Conservation (phyloP, 495 filamentous ascomycete species). For the Penicillium parvum region DNA sequence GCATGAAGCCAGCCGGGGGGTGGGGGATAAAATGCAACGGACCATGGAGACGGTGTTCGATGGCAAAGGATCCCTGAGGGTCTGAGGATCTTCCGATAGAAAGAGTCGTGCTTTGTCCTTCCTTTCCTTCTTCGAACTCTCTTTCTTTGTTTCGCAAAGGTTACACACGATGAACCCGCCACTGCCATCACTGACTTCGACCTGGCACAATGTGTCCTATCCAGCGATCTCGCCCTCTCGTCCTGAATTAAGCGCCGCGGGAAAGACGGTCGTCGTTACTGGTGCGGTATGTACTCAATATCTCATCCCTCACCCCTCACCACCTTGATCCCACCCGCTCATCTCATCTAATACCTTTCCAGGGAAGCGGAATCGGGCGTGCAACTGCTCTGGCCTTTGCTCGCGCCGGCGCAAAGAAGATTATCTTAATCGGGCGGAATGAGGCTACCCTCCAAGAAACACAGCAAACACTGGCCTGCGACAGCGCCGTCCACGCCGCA, state of each 20-base stretch:
- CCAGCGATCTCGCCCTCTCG: slow-evolving; percentile 35
- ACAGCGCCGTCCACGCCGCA: slow-evolving; percentile 3
- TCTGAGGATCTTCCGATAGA: too few relatives aligned
- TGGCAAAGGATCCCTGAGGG: too few relatives aligned
- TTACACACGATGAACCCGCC: slow-evolving; percentile 18
- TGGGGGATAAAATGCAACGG: too few relatives aligned
- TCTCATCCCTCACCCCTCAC: not conserved
- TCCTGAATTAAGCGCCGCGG: slow-evolving; percentile 35
- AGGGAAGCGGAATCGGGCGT: slow-evolving; percentile 34
- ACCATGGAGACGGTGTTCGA: too few relatives aligned
- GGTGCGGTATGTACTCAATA: slow-evolving; percentile 28
- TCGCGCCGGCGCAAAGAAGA: slow-evolving; percentile 28
- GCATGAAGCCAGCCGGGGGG: too few relatives aligned
- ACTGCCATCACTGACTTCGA: slow-evolving; percentile 21
- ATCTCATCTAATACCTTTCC: slow-evolving; percentile 9
- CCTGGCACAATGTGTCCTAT: slow-evolving; percentile 40
- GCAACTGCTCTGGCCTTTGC: slow-evolving; percentile 38
- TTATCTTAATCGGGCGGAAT: slow-evolving; percentile 34
- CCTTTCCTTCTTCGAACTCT: not conserved
- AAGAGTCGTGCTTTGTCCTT: not conserved
- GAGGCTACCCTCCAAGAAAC: slow-evolving; percentile 20
- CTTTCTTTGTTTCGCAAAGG: not conserved
- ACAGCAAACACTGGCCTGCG: slow-evolving; percentile 2
- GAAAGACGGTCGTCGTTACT: slow-evolving; percentile 45
- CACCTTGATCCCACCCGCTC: not conserved